Base-by-base conservation (phyloP, 2,329 filamentous ascomycete species). In the Xenoacremonium recifei region DNA sequence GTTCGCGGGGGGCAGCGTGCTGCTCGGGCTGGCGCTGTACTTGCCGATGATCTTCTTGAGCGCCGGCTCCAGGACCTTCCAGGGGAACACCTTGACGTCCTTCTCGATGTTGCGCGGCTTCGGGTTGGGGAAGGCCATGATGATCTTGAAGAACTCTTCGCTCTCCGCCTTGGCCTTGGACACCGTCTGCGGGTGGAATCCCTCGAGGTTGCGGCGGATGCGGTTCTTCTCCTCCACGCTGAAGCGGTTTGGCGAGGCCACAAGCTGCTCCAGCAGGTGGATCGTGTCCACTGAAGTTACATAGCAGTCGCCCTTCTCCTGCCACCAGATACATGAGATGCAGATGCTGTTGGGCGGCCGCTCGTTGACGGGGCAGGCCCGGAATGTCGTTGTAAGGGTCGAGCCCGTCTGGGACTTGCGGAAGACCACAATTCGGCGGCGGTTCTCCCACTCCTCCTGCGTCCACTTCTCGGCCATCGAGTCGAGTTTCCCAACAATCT, bases 91-190 rank as follows among this genome's bases (percentile, higher is more conserved):
- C 70, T 99, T 99, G 62, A 99, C 91, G 60, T 97, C 92, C 71
- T 99, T 99, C 72, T 97, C 93, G 51, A 99, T 99, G 61, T 97
- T 96, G 49, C 93, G 80, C 15, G 93, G 93, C 68, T 97, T 97
- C 2, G 93, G 93, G 47, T 86, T 88, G 11, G 90, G 89, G 61
- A 97, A 97, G 2, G 83, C 89, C 93, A 99, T 99, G 69, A 99
- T 97, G 57, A 96, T 79, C 71, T 96, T 96, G 82, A 97, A 97
- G 67, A 97, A 97, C 41, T 95, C 89, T 64, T 97, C 92, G 62
- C 88, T 96, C 45, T 97, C 92, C 1, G 83, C 62, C 68, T 95
- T 96, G 44, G 84, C 83, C 68, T 99, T 99, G 54, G 90, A 96
- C 15, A 99, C 90, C 0, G 93, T 99, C 50, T 89, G 70, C 1